Percentiles rank a stretch among this genome's conserved stretches.
Evolutionary conservation across 2,329 filamentous ascomycete genomes (phyloP).

Genomic region (Fusarium napiforme): DNA sequence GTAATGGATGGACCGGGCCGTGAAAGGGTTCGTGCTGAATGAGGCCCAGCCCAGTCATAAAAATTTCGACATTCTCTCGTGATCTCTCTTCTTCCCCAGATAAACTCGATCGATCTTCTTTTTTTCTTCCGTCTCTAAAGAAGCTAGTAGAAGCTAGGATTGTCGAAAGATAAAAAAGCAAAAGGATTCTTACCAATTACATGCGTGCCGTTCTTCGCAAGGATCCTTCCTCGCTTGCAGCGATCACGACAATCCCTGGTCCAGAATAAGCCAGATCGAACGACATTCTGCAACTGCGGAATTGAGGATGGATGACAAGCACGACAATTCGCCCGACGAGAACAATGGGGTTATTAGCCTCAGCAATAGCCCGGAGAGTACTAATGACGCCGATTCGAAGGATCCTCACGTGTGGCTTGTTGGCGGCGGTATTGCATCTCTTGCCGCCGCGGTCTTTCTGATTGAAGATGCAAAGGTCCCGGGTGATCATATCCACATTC

Average conservation of each 20-base stretch:
- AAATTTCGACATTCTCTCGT: slow-evolving; percentile 17
- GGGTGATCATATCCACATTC: slow-evolving; percentile 42
- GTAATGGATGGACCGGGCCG: slow-evolving; percentile 28
- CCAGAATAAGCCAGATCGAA: not conserved
- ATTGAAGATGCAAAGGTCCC: slow-evolving; percentile 43
- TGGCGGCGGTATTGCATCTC: slow-evolving; percentile 43
- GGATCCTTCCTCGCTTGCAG: slow-evolving; percentile 24
- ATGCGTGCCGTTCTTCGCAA: slow-evolving; percentile 12
- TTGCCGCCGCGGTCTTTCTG: slow-evolving; percentile 42
- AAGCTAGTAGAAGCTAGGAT: slow-evolving; percentile 16
- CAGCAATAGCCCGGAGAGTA: slow-evolving; percentile 25
- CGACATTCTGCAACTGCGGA: not conserved
- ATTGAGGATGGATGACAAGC: slow-evolving; percentile 21
- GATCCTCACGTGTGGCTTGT: slow-evolving; percentile 42
- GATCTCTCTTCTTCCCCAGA: not conserved
- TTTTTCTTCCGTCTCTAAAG: not conserved
- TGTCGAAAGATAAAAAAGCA: slow-evolving; percentile 12
- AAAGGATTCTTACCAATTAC: slow-evolving; percentile 5
- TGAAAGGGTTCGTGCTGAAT: slow-evolving; percentile 14
- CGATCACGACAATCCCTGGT: slow-evolving; percentile 30
- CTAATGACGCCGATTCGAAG: slow-evolving; percentile 21
- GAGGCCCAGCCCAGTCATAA: slow-evolving; percentile 2
- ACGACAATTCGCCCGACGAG: not conserved
- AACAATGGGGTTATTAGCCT: slow-evolving; percentile 13
- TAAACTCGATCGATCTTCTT: not conserved